phyloP scores from a whole-genome alignment of 192 early-diverging fungal genomes.

The Rhizoclosmatium globosum region DNA sequence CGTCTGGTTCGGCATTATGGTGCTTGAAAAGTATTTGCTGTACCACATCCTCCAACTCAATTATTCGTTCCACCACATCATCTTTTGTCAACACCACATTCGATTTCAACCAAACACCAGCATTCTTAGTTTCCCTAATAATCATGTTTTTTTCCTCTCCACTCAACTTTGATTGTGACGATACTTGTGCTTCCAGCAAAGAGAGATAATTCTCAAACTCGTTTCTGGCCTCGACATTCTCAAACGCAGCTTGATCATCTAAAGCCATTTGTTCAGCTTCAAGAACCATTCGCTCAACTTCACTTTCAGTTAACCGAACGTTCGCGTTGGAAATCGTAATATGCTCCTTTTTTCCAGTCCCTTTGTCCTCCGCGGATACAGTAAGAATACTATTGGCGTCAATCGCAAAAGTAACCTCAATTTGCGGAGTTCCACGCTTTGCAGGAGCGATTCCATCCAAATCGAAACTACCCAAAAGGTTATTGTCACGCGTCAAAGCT shows the following conservation, averaged over 20 bases:
- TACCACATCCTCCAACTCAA: conserved; percentile 91
- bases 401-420: conserved; percentile 93
- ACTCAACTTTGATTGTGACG: conserved; percentile 63
- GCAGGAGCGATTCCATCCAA: conserved; percentile 92
- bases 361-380: conserved; percentile 91
- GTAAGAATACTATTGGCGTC: conserved; percentile 94
- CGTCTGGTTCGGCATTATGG: conserved; percentile 48
- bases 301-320: conserved; percentile 86
- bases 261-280: conserved; percentile 92
- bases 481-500: conserved; percentile 92
- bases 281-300: conserved; percentile 92
- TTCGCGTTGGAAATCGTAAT: conserved; percentile 97
- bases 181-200: conserved; percentile 83
- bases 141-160: conserved; percentile 91
- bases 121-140: conserved; percentile 81
- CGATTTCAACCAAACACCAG: conserved; percentile 84
- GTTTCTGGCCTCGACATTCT: conserved; percentile 82
- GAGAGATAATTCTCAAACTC: conserved; percentile 91
- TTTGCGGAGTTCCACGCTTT: conserved; percentile 91
- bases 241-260: conserved; percentile 89
- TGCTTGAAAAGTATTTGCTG: conserved; percentile 95
- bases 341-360: conserved; percentile 88
- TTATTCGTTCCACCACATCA: conserved; percentile 95
- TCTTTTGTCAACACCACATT: conserved; percentile 86
- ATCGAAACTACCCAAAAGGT: conserved; percentile 94